These are phyloP conservation scores for Aphanomyces cochlioides DNA, from an alignment of 352 stramenopile species.

Conservation along the genomic window DNA sequence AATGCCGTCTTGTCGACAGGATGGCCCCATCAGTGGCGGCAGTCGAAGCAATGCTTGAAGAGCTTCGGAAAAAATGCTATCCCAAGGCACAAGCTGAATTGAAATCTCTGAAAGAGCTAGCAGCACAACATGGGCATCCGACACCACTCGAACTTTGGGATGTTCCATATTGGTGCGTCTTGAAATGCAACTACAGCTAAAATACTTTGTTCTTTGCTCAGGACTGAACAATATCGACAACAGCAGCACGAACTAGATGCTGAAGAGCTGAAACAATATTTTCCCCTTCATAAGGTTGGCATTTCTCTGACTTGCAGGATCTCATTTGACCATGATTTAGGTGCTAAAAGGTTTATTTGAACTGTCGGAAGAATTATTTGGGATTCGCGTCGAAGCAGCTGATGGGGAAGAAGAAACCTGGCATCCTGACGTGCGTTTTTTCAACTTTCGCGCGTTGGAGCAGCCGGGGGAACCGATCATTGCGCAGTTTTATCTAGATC, in stretches of 20 bases:
- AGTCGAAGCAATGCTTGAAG: slow-evolving; percentile 90
- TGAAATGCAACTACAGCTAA: neutral
- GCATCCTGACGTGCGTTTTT: slow-evolving; percentile 95
- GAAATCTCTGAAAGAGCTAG: slow-evolving; percentile 82
- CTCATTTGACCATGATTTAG: slow-evolving; percentile 21
- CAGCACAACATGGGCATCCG: slow-evolving; percentile 66
- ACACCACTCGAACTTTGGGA: slow-evolving; percentile 92
- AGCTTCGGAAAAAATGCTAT: slow-evolving; percentile 91
- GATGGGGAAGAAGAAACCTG: slow-evolving; percentile 78
- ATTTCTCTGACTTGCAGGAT: neutral
- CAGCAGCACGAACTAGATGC: slow-evolving; percentile 94
- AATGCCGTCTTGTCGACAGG: slow-evolving; percentile 91
- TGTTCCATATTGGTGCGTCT: slow-evolving; percentile 87
- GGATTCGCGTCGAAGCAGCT: slow-evolving; percentile 83
- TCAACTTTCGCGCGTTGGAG: slow-evolving; percentile 81
- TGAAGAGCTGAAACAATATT: slow-evolving; percentile 97
- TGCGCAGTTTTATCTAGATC: slow-evolving; percentile 96
- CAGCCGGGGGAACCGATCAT: slow-evolving; percentile 76
- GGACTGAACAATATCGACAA: slow-evolving; percentile 93
- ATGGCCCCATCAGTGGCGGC: slow-evolving; percentile 91
- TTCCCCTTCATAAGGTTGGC: slow-evolving; percentile 89
- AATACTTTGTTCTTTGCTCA: slow-evolving; percentile 6
- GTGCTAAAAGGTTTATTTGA: slow-evolving; percentile 94
- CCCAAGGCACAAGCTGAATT: slow-evolving; percentile 90
- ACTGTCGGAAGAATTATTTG: slow-evolving; percentile 92